These are phyloP conservation scores for Isochrysis galbana DNA, from an alignment of 78 protist species.

Conservation along the genomic window DNA sequence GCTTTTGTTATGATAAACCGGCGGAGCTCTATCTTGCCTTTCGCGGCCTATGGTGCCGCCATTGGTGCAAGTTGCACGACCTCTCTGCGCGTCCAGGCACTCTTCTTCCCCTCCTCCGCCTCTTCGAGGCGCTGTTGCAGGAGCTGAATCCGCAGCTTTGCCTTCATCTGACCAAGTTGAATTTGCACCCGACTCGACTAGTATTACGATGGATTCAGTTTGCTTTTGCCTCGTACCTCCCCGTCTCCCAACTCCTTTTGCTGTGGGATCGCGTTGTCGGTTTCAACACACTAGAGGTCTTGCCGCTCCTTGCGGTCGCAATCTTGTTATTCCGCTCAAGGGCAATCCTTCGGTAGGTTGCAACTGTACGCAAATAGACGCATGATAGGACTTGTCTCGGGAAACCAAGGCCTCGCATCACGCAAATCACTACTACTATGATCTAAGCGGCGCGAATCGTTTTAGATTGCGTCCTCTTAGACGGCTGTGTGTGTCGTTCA, in stretches of 20 bases:
- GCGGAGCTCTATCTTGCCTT: background rate
- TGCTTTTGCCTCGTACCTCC: conserved; percentile 49
- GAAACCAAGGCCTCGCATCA: no score
- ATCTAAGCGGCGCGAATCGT: no score
- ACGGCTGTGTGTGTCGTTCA: no score
- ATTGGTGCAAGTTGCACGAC: conserved; percentile 29
- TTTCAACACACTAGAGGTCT: conserved; percentile 40
- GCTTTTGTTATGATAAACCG: background rate
- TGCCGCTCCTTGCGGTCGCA: conserved; percentile 35
- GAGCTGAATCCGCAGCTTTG: background rate
- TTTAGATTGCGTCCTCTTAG: no score
- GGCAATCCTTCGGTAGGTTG: background rate
- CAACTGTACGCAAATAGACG: no score
- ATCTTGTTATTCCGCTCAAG: conserved; percentile 27
- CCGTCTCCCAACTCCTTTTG: conserved; percentile 48
- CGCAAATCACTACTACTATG: no score
- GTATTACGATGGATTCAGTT: conserved; percentile 53
- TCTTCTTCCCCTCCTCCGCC: conserved; percentile 5
- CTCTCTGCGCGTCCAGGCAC: background rate
- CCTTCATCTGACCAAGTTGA: conserved; percentile 9
- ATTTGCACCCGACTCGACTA: conserved; percentile 35
- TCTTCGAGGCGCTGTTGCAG: conserved; percentile 41
- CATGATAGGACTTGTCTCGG: no score
- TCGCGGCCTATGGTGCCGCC: conserved; percentile 23
- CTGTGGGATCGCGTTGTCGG: conserved; percentile 66